These are phyloP conservation scores for Schizopora paradoxa DNA, from an alignment of 1,284 basidiomycete species.

Conservation along the genomic window DNA sequence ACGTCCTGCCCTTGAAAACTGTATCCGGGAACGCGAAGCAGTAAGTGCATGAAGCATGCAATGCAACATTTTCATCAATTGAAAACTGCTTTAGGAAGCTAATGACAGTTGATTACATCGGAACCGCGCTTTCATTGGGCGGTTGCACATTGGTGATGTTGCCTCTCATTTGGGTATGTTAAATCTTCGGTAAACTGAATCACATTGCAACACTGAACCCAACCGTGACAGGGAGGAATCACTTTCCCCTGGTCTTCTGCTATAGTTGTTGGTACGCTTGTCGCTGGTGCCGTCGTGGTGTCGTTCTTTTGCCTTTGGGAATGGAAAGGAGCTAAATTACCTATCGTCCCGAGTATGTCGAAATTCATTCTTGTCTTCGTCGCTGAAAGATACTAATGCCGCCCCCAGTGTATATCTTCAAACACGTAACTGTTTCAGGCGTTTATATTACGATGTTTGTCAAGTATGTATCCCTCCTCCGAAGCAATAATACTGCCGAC, in stretches of 20 bases:
- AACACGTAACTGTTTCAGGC: constrained; percentile 59
- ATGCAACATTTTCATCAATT: no score
- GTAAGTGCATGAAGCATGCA: no score
- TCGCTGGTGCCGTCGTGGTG: constrained; percentile 50
- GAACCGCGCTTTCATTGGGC: constrained; percentile 50
- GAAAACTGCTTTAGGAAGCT: constrained; percentile 60
- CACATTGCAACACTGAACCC: not conserved
- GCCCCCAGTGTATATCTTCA: constrained; percentile 63
- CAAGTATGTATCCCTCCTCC: constrained; percentile 38
- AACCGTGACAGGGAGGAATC: constrained; percentile 48
- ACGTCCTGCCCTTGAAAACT: constrained; percentile 60
- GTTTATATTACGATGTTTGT: constrained; percentile 66
- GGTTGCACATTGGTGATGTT: constrained; percentile 62
- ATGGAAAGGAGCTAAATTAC: constrained; percentile 61
- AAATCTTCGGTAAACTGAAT: constrained; percentile 7
- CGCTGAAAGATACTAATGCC: constrained; percentile 4
- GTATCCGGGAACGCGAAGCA: constrained; percentile 52
- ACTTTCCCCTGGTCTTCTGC: constrained; percentile 66
- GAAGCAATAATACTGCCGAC: not conserved
- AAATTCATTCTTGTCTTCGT: not conserved
- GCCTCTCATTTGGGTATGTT: constrained; percentile 68
- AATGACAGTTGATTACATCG: constrained; percentile 64
- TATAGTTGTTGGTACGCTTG: constrained; percentile 55
- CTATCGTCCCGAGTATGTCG: constrained; percentile 60
- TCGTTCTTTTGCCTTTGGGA: constrained; percentile 67